These are phyloP conservation scores for Thymus mandschuricus DNA, from an alignment of 257 asterid species.

Conservation along the genomic window DNA sequence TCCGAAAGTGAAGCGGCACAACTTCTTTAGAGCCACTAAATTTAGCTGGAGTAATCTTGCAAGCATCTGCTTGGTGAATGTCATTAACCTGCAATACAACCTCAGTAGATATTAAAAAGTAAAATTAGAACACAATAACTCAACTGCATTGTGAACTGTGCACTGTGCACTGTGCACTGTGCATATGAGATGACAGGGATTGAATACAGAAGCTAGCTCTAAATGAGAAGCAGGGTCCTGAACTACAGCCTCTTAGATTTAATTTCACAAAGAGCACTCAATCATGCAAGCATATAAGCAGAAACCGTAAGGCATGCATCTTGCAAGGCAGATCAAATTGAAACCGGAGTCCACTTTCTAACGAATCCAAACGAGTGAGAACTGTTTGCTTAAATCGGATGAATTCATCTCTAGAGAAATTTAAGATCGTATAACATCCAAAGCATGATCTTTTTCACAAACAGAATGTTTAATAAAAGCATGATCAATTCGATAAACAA, in stretches of 20 bases:
- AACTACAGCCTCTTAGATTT: slow-evolving; percentile 7
- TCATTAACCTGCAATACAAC: slow-evolving; percentile 65
- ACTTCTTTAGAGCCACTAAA: slow-evolving; percentile 94
- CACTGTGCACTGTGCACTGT: not conserved
- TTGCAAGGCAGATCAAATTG: slow-evolving; percentile 6
- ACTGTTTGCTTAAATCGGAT: not conserved
- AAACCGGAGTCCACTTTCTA: slow-evolving; percentile 1
- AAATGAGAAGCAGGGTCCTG: slow-evolving; percentile 10
- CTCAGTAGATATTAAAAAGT: slow-evolving; percentile 24
- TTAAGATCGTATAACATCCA: not conserved
- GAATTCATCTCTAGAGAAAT: not conserved
- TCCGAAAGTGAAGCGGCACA: slow-evolving; percentile 78
- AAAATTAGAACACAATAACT: slow-evolving; percentile 17
- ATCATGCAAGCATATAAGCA: slow-evolving; percentile 10
- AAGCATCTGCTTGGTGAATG: slow-evolving; percentile 80
- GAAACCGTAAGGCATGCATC: slow-evolving; percentile 15
- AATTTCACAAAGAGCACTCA: not conserved
- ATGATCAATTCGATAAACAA: not conserved
- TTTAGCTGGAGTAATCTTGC: slow-evolving; percentile 97
- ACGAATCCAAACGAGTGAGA: not conserved
- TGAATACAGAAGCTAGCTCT: slow-evolving; percentile 3
- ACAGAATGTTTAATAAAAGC: slow-evolving; percentile 6
- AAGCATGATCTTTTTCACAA: not conserved
- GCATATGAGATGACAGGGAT: slow-evolving; percentile 5
- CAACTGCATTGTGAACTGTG: not conserved